Percentiles rank a stretch among this genome's conserved stretches.
These are phyloP conservation scores for Fragaria nilgerrensis DNA, from an alignment of 306 rosid species.

Conservation along the genomic window DNA sequence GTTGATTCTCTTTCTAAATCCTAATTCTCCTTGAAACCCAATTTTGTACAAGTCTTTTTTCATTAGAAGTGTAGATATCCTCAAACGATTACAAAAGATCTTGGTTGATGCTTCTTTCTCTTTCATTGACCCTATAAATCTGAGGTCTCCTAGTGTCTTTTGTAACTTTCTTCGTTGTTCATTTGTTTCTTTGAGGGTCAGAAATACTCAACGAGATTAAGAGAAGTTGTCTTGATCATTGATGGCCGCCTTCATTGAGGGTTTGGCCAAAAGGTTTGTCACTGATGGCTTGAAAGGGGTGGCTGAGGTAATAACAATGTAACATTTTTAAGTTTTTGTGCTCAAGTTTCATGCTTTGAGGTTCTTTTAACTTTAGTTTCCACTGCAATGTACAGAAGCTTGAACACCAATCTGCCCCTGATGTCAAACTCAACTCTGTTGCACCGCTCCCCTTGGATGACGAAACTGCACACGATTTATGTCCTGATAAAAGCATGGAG, in stretches of 20 bases:
- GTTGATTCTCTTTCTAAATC: not conserved
- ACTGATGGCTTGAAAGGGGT: not conserved
- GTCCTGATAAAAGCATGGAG: not conserved
- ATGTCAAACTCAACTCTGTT: conserved; percentile 7
- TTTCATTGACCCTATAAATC: not conserved
- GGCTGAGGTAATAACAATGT: not conserved
- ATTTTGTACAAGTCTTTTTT: not conserved
- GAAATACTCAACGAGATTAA: not conserved
- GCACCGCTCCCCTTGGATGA: conserved; percentile 14
- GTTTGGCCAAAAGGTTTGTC: not conserved
- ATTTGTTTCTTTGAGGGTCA: not conserved
- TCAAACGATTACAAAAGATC: not conserved
- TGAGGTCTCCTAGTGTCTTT: not conserved
- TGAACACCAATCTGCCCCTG: not conserved
- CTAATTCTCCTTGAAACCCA: not conserved
- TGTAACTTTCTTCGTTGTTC: not conserved
- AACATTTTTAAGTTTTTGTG: not conserved
- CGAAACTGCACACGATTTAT: not conserved
- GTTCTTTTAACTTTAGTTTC: not conserved
- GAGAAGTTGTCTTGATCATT: not conserved
- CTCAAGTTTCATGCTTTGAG: not conserved
- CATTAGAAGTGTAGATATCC: not conserved
- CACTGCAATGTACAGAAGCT: not conserved
- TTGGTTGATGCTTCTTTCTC: not conserved
- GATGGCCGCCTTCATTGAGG: not conserved